Evolutionary conservation across 306 rosid species (phyloP), one percentile per base, ranked within the genome.

Genomic region (Purshia tridentata): DNA sequence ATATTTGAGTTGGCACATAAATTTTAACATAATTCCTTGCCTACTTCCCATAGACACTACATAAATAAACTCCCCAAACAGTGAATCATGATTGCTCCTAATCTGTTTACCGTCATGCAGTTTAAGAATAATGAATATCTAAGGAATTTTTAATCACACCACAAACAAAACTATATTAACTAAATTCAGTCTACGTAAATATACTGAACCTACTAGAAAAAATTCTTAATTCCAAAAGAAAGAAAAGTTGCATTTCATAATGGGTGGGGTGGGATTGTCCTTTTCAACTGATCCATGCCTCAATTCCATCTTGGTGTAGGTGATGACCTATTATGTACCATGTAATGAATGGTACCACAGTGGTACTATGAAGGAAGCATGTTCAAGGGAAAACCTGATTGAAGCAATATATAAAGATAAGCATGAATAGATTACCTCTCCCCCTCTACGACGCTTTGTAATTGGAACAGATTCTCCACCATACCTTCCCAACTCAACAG

Each of bases 391-490:
- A 87, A 77, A 83, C 44, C 76, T n/a, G 22, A 61, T 60, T 15
- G 65, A 18, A 50, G 73, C 61, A 74, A 65, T 67, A 59, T 67
- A 55, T 48, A 41, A 70, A 84, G 74, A 68, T 9, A 73, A 72
- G 75, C 77, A 67, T 64, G 68, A 80, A 57, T 19, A 81, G 88
- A 79, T 85, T 86, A 94, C 98, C 82, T 89, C 96, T 75, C 98
- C 98, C 47, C 96, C 98, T 85, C 92, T 85, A n/a, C 97, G 87
- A 45, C 98, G 97, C 77, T 94, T 94, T 23, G 94, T 81, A 75
- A 82, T 82, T 3, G 85, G 78, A 68, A 77, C 75, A 63, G 65
- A 75, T 44, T 93, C 98, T 20, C 84, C 85, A 69, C 74, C 65
- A 63, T 78, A 72, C 69, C 76, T 86, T 85, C 93, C 98, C 69